Percentiles rank a stretch among this genome's conserved stretches.
These are phyloP conservation scores for Penicillium flavigenum DNA, from an alignment of 495 filamentous ascomycete species.

Conservation along the genomic window DNA sequence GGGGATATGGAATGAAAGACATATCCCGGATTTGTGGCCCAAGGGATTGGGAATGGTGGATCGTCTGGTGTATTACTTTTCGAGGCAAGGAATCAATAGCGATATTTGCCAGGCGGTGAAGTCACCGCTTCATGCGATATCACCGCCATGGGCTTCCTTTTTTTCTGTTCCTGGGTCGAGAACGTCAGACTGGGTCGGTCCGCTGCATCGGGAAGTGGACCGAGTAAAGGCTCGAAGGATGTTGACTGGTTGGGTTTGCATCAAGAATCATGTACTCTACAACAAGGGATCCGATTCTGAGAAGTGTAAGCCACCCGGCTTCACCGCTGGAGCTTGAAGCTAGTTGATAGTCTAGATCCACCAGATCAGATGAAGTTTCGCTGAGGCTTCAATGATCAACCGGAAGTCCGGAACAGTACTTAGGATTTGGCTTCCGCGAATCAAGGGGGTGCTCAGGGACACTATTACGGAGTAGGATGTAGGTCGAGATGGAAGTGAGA, in stretches of 20 bases:
- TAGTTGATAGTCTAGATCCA: slow-evolving; percentile 6
- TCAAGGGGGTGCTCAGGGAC: slow-evolving; percentile 13
- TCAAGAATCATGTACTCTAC: slow-evolving; percentile 2
- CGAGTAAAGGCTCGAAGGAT: slow-evolving; percentile 9
- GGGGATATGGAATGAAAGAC: slow-evolving; percentile 21
- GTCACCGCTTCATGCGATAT: slow-evolving; percentile 26
- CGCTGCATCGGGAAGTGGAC: slow-evolving; percentile 39
- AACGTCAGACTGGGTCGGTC: slow-evolving; percentile 35
- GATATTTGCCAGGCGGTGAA: slow-evolving; percentile 23
- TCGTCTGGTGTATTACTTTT: slow-evolving; percentile 9
- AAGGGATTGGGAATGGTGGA: slow-evolving; percentile 34
- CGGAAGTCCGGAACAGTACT: slow-evolving; percentile 12
- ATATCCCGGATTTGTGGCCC: slow-evolving; percentile 9
- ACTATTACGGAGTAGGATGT: background rate
- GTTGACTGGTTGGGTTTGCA: slow-evolving; percentile 7
- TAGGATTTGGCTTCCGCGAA: slow-evolving; percentile 10
- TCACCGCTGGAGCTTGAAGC: slow-evolving; percentile 17
- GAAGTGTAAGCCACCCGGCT: slow-evolving; percentile 16
- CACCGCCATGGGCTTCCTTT: slow-evolving; percentile 9
- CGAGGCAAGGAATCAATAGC: slow-evolving; percentile 13
- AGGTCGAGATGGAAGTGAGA: background rate
- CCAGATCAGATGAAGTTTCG: slow-evolving; percentile 15
- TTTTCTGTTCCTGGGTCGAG: slow-evolving; percentile 30
- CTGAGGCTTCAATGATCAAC: slow-evolving; percentile 26
- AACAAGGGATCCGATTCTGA: background rate